Base-by-base conservation (phyloP, 2,329 filamentous ascomycete genomes). In the Alternaria triticina region DNA sequence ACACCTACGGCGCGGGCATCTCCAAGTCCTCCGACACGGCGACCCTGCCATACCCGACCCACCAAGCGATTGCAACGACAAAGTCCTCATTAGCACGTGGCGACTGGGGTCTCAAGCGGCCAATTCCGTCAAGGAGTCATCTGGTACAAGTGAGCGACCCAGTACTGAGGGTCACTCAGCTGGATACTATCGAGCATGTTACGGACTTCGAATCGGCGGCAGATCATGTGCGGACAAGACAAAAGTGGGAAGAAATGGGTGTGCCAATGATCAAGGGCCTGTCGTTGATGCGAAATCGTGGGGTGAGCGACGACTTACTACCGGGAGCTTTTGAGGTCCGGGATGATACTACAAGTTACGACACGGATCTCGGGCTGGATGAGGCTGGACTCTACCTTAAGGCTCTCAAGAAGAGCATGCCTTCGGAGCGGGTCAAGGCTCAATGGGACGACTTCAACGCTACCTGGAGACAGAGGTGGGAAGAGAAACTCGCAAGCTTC, bases 71-170 rank as follows among this genome's bases (percentile, higher is more conserved):
- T 76, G 90, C 90, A 13, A 94, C 93, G 0, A 90, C 93, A 6
- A 83, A 86, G 47, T 86, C 89, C 17, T 94, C 94, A 8, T 86
- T 93, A 23, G 83, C 85, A 44, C 88, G 88, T 74, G 95, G 95
- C 36, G 95, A 98, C 76, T 98, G 95, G 94, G 95, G 95, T 13
- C 83, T 97, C 72, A 98, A 98, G 83, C 86, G 95, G 59, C 86
- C 93, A 1, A 84, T 98, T 6, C 95, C 95, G 2, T 82, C 90
- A 9, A 90, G 90, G 77, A 89, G 91, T 4, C 69, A 62, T 9
- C 94, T 93, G 6, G 87, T 89, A 20, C 88, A 88, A 57, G 89
- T 89, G 7, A 83, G 81, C 47, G 90, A 89, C n/a, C 92, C 94
- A 10, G 84, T 92, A 54, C 87, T 97, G 57, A 88, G 92, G 68